phyloP scores from a whole-genome alignment of 2,329 filamentous ascomycete genomes.

The Curvularia sp. region DNA sequence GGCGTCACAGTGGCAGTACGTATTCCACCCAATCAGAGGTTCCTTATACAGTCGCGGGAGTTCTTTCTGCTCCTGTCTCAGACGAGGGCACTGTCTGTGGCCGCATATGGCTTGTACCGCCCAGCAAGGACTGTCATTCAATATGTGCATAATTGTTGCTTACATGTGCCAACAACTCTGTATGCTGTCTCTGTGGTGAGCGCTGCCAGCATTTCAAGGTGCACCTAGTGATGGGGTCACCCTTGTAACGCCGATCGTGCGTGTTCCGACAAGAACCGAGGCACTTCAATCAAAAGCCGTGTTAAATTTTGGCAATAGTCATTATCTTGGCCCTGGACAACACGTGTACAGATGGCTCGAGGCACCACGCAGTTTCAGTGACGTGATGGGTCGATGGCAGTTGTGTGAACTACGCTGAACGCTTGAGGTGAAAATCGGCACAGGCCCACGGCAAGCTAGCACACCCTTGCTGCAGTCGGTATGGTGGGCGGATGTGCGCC shows the following conservation, averaged over 20 bases:
- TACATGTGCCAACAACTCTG: not conserved
- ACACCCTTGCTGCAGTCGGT: slow-evolving; percentile 5
- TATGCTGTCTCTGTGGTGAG: not conserved
- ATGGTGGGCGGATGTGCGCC: slow-evolving; percentile 24
- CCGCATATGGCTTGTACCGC: not conserved
- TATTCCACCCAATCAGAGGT: not conserved
- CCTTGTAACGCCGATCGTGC: slow-evolving; percentile 3
- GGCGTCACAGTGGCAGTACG: not conserved
- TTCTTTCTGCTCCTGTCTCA: not conserved
- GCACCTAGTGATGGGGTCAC: slow-evolving; percentile 6
- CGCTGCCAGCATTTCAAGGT: slow-evolving; percentile 7
- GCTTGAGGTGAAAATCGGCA: slow-evolving; percentile 1
- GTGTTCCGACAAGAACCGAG: slow-evolving; percentile 16
- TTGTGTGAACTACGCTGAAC: not conserved
- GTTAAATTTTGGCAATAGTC: not conserved
- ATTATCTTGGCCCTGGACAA: not conserved
- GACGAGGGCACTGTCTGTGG: not conserved
- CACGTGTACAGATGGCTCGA: not conserved
- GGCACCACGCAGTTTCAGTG: not conserved
- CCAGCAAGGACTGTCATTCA: not conserved
- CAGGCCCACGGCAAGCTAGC: slow-evolving; percentile 1
- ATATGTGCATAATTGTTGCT: not conserved
- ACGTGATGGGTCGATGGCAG: not conserved
- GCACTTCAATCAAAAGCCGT: not conserved
- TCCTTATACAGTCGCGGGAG: not conserved